Evolutionary conservation across 768 basidiomycete species (phyloP), one percentile per base, ranked within the genome.

Genomic region (Serendipita vermifera): DNA sequence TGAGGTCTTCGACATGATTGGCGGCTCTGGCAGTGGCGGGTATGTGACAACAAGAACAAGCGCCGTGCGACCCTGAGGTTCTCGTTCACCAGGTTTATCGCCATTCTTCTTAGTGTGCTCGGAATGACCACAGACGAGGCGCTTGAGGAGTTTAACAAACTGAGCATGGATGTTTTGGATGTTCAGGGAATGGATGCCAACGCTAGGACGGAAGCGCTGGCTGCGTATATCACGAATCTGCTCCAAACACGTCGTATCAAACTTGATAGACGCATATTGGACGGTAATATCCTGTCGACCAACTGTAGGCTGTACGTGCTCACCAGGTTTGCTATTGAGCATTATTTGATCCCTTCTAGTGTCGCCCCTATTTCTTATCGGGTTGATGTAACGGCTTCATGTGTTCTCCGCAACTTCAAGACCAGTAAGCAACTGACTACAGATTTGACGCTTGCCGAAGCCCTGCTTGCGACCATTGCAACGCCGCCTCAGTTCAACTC

Each of bases 1-100:
- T 51, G 20, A 51, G 31, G 24, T 22, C 46, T 17, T 51, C 22
- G 46, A 51, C 46, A 51, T 51, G 46, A 51, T 51, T 22, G 31
- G 24, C 22, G 46, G 46, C 9, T 26, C 20, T 7, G 46, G 46
- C 9, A 29, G n/a, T 15, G 46, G 46, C 17, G 46, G 46, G 46
- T 22, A 26, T 6, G 46, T 26, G 17, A 5, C 17, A 40, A 5
- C 9, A 5, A 41, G 39, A n/a, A 41, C 9, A 20, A 7, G 4
- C 15, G 4, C 31, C 7, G 7, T 26, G 46, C 22, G n/a, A 36
- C 35, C 9, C 35, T 36, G 35, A n/a, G 22, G 24, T 29, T 26
- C 29, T 15, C 9, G 22, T 7, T 4, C 9, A 15, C 29, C 22
- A 51, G 46, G 29, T 7, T 51, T 11, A 29, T 51, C 22, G 46